Conservation (phyloP, 2,329 filamentous ascomycete species). For the Tolypocladium album region DNA sequence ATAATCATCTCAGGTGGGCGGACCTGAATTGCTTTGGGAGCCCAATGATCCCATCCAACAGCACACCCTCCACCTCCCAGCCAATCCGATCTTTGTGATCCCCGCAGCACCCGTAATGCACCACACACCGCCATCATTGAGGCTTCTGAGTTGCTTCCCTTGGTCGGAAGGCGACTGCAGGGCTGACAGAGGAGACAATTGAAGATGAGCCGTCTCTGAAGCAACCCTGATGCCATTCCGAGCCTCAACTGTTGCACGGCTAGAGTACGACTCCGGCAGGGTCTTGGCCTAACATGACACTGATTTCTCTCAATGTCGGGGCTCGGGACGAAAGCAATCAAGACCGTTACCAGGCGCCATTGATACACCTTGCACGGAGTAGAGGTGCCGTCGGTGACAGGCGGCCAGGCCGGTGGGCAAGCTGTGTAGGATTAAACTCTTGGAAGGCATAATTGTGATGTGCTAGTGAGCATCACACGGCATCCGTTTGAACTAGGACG, state of each 20-base stretch:
- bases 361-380: background rate
- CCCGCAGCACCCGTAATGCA: background rate
- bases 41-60: background rate
- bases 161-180: background rate
- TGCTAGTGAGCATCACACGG: background rate
- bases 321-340: background rate
- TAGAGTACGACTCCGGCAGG: constrained; percentile 9
- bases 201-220: constrained; percentile 6
- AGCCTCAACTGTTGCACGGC: constrained; percentile 11
- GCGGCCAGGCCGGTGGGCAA: no score
- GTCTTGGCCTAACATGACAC: background rate
- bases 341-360: background rate
- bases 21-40: background rate
- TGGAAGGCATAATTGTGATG: background rate
- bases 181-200: constrained; percentile 2
- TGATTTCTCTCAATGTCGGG: background rate
- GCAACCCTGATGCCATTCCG: background rate
- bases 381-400: background rate
- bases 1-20: background rate
- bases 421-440: background rate
- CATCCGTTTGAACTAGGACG: background rate
- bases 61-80: background rate
- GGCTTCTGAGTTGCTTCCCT: background rate
- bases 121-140: background rate
- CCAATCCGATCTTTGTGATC: background rate